Conservation (phyloP, 257 asterid genomes). For the Primulina eburnea region DNA sequence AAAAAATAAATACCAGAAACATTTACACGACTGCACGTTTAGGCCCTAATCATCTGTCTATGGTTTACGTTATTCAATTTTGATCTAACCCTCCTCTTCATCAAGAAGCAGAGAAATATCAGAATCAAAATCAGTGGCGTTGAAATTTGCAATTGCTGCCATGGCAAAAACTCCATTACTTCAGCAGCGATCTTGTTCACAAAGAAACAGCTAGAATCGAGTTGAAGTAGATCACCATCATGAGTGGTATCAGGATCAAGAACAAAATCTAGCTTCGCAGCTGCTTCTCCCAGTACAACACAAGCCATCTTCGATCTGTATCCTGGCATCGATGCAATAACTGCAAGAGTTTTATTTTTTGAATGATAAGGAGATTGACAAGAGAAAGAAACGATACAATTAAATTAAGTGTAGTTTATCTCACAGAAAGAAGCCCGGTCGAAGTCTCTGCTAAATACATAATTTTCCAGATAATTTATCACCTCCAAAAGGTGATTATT, state of each 20-base stretch:
- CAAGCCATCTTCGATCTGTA: constrained; percentile 44
- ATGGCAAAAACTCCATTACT: constrained; percentile 27
- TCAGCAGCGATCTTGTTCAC: constrained; percentile 10
- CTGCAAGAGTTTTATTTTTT: constrained; percentile 23
- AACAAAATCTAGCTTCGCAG: constrained; percentile 44
- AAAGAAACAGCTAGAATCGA: constrained; percentile 27
- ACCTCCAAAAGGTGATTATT: too few relatives aligned
- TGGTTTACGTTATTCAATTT: constrained; percentile 30
- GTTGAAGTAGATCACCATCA: constrained; percentile 15
- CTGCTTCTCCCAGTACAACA: constrained; percentile 41
- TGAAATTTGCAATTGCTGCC: constrained; percentile 27
- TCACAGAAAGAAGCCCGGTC: not conserved
- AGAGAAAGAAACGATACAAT: not conserved
- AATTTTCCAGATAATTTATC: too few relatives aligned
- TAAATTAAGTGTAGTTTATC: too few relatives aligned
- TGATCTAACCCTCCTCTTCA: constrained; percentile 39
- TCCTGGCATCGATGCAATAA: constrained; percentile 45
- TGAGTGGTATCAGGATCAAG: constrained; percentile 39
- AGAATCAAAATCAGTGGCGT: constrained; percentile 31
- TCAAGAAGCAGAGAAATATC: constrained; percentile 41
- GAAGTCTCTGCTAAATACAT: too few relatives aligned
- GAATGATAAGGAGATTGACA: not conserved
- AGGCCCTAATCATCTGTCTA: constrained; percentile 29
- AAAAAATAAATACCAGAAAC: not conserved
- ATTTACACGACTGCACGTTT: constrained; percentile 47